These are phyloP conservation scores for Marasmius oreades DNA, from an alignment of 1,284 basidiomycete species.

Conservation along the genomic window DNA sequence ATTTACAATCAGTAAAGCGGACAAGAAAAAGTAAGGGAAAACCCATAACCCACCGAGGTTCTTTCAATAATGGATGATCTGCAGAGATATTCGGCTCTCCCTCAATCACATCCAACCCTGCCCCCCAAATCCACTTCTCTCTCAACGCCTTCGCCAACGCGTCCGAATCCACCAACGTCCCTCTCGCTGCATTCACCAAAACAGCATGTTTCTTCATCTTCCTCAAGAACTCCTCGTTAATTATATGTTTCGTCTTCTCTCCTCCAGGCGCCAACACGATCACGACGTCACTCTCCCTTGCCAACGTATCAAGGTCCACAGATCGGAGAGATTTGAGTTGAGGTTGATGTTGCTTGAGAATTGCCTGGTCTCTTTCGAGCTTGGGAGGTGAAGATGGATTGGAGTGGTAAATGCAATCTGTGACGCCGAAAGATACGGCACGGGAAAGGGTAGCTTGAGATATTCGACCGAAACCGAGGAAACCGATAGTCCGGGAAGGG, in stretches of 20 bases:
- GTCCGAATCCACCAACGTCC: constrained; percentile 84
- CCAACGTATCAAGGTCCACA: constrained; percentile 67
- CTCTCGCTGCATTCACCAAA: constrained; percentile 78
- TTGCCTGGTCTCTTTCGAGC: constrained; percentile 47
- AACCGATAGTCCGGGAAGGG: constrained; percentile 71
- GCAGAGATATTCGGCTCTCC: constrained; percentile 79
- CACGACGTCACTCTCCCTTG: constrained; percentile 73
- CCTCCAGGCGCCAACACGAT: constrained; percentile 86
- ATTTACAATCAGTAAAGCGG: not conserved
- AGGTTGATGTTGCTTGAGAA: constrained; percentile 45
- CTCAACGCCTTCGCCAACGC: constrained; percentile 81
- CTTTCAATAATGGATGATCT: constrained; percentile 79
- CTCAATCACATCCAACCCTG: constrained; percentile 92
- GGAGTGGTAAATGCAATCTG: constrained; percentile 62
- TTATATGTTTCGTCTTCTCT: constrained; percentile 64
- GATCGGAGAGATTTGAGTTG: constrained; percentile 42
- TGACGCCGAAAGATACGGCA: constrained; percentile 75
- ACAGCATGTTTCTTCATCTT: constrained; percentile 85
- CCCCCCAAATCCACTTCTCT: constrained; percentile 82
- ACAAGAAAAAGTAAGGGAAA: constrained; percentile 1
- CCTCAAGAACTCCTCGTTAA: constrained; percentile 69
- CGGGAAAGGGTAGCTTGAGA: constrained; percentile 77
- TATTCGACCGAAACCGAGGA: constrained; percentile 93
- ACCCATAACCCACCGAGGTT: constrained; percentile 61
- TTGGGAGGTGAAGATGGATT: constrained; percentile 48